Base-by-base conservation (phyloP, 2,329 filamentous ascomycete genomes). In the Lithohypha guttulata region DNA sequence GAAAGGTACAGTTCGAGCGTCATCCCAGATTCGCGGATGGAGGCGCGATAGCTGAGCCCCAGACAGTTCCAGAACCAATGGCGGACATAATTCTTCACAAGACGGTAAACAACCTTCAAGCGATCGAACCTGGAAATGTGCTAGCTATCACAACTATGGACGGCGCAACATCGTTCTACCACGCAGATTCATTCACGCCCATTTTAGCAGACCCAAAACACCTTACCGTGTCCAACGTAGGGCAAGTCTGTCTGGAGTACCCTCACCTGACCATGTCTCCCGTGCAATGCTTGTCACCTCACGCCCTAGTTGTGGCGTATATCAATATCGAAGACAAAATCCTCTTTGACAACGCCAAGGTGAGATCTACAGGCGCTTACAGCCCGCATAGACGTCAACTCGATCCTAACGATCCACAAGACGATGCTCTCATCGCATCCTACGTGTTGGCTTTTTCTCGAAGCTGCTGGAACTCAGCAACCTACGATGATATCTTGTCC, bases 11-110 rank as follows among this genome's bases (percentile, higher is more conserved):
- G n/a, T 75, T 80, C 46, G 68, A 64, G 7, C 63, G 93, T 6
- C 82, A 91, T 54, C 63, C 79, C 2, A 81, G 80, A 9, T 89
- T 93, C 55, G 81, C 85, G 48, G 80, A 87, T 50, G 68, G 91
- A 18, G 19, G 10, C 10, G n/a, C 11, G 14, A 20, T 21, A 21
- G 19, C 14, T 14, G 26, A 13, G 17, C 10, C 19, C 18, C 19
- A 23, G 10, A 19, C 35, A 15, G 17, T 15, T 8, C 14, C 31
- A 13, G 26, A 31, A 19, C 19, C 18, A 10, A 10, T 39, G 15
- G 4, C 7, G 2, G 35, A 39, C 18, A 39, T 17, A 3, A 7
- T 11, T 13, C 11, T 39, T 7, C 9, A 15, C 4, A 27, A 15
- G 18, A 17, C 35, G 7, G n/a, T 39, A 11, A 30, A 17, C 6